Conservation (phyloP, 2,329 filamentous ascomycete species). For the Colletotrichum sidae region DNA sequence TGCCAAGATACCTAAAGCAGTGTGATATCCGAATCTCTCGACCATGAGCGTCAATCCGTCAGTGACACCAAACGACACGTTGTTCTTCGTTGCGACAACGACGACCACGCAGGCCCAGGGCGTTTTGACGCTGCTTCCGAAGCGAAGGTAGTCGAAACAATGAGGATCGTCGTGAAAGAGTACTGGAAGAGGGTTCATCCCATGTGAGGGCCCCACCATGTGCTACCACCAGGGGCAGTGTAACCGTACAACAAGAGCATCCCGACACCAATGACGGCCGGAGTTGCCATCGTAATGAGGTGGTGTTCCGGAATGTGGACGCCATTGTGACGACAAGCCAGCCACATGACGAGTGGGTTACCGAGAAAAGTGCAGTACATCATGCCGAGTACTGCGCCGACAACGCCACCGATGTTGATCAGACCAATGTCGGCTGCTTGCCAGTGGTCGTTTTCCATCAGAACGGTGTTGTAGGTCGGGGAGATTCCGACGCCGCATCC, state of each 20-base stretch:
- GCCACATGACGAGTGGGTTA: conserved; percentile 37
- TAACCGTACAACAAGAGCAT: conserved; percentile 39
- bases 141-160: conserved; percentile 47
- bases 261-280: conserved; percentile 36
- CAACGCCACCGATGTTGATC: conserved; percentile 60
- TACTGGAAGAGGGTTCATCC: conserved; percentile 45
- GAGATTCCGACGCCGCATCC: conserved; percentile 52
- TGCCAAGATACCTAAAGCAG: conserved; percentile 39
- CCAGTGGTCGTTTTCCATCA: conserved; percentile 48
- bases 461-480: conserved; percentile 51
- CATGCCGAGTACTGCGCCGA: conserved; percentile 51
- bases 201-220: conserved; percentile 42
- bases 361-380: conserved; percentile 40
- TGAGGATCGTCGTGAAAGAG: conserved; percentile 44
- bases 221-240: conserved; percentile 21
- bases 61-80: conserved; percentile 47
- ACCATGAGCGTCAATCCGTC: conserved; percentile 49
- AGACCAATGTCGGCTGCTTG: conserved; percentile 50
- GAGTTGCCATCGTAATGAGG: conserved; percentile 36
- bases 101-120: conserved; percentile 48
- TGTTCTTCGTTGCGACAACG: conserved; percentile 48
- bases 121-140: conserved; percentile 48
- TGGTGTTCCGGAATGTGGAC: conserved; percentile 41
- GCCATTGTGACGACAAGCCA: conserved; percentile 39
- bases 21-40: conserved; percentile 33